Evolutionary conservation across 306 rosid genomes (phyloP).

Genomic region (Fragaria nilgerrensis): DNA sequence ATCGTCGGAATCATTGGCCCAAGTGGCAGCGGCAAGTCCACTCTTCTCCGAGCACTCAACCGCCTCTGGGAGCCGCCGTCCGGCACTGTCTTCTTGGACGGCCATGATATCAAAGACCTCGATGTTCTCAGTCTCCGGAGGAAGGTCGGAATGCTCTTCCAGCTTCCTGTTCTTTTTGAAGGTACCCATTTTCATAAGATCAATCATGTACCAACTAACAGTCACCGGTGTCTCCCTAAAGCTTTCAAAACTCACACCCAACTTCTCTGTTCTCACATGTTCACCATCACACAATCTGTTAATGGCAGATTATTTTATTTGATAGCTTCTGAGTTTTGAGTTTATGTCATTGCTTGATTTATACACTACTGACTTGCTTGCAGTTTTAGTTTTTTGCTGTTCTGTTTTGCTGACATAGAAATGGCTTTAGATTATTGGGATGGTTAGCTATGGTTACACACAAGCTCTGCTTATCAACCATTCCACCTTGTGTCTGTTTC

Average conservation of each 20-base stretch:
- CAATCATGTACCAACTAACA: not conserved
- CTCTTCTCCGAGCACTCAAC: conserved; percentile 69
- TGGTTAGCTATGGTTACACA: conserved; percentile 9
- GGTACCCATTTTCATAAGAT: conserved; percentile 33
- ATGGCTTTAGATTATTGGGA: not conserved
- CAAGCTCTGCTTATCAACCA: conserved; percentile 11
- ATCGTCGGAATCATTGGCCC: conserved; percentile 84
- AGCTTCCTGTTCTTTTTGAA: conserved; percentile 86
- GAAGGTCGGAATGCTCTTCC: conserved; percentile 92
- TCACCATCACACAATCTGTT: conserved; percentile 1
- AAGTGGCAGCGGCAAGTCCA: conserved; percentile 96
- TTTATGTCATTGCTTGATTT: not conserved
- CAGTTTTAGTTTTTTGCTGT: not conserved
- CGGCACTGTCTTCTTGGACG: conserved; percentile 63
- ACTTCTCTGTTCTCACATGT: conserved; percentile 7
- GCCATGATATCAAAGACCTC: conserved; percentile 48
- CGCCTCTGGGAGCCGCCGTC: conserved; percentile 91
- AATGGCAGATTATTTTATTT: not conserved
- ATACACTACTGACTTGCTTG: conserved; percentile 3
- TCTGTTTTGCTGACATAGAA: conserved; percentile 1
- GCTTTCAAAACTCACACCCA: not conserved
- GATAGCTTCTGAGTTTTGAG: not conserved
- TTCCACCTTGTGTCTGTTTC: conserved; percentile 1
- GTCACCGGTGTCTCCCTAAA: not conserved
- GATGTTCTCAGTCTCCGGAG: conserved; percentile 88